phyloP scores from a whole-genome alignment of 2,329 filamentous ascomycete genomes.

The Metarhizium sp. region DNA sequence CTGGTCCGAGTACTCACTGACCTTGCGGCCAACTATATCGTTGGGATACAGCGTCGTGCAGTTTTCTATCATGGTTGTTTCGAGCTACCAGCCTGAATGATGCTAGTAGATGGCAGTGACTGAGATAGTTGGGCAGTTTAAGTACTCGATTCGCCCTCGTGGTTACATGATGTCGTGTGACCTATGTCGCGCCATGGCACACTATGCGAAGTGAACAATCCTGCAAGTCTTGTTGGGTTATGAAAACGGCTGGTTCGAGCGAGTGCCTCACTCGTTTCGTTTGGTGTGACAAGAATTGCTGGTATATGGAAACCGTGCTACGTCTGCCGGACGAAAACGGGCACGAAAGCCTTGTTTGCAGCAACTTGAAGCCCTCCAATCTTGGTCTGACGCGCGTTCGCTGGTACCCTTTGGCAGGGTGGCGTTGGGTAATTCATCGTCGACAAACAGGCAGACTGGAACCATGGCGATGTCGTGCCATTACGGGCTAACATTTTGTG shows the following conservation, averaged over 20 bases:
- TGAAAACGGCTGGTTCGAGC: neutral
- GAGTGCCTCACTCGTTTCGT: neutral
- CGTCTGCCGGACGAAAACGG: neutral
- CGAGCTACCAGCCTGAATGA: neutral
- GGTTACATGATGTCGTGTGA: neutral
- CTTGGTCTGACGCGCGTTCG: too few relatives aligned
- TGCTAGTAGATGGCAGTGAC: neutral
- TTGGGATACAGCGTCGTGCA: conserved; percentile 6
- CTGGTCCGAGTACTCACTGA: conserved; percentile 7
- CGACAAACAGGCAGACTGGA: too few relatives aligned
- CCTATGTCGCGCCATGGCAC: neutral
- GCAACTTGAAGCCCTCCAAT: too few relatives aligned
- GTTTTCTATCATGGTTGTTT: conserved; percentile 5
- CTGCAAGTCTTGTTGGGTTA: neutral
- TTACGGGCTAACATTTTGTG: too few relatives aligned
- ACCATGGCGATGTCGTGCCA: too few relatives aligned
- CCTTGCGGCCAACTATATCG: conserved; percentile 5
- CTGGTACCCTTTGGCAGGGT: too few relatives aligned
- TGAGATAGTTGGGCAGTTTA: neutral
- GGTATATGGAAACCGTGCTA: neutral
- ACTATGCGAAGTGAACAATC: neutral
- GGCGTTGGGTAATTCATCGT: too few relatives aligned
- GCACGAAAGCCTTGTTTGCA: neutral
- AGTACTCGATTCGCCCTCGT: neutral
- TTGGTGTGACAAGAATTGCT: neutral